Base-by-base conservation (phyloP, 1,139 yeast genomes). In the Nakaseomyces nivariensis region DNA sequence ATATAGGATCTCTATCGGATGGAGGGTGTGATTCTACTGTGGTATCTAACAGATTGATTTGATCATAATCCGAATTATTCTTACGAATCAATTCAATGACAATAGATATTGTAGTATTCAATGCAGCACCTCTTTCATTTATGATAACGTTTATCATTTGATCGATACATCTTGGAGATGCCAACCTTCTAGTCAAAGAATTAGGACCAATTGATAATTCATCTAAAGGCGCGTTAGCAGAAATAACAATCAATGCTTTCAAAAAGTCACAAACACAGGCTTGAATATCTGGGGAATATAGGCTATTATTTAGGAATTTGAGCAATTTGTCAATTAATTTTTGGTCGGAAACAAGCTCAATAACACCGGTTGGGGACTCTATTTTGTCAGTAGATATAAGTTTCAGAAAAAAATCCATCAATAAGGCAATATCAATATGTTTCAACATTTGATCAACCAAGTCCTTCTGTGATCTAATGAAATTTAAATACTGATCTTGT, bases 131-230 rank as follows among this genome's bases (percentile, higher is more conserved):
- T 40, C 69, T 60, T 38, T 95, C 95, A 52, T 77, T 71, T 33
- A 89, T 72, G 86, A 94, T 92, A 56, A 85, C 78, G 26, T 77
- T 68, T 48, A 94, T 82, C 49, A 92, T 73, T 50, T 72, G 72
- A 45, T 74, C 71, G 36, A 82, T 73, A 69, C 85, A 81, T 49
- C 78, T 78, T 46, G 82, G 84, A 51, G 83, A 77, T 7, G 90
- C 97, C 48, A 92, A 75, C 63, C 90, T 90, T 52, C 97, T 75
- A 1, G 96, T 88, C 51, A 92, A 74, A 61, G 86, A 88, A 64
- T 92, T 92, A 17, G 98, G 98, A 0, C 99, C 98, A 56, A 94
- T 89, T 2, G 96, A 86, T 51, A 94, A 82, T 62, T 84, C 89
- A 54, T 70, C 73, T 13, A 71, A 58, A 38, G 81, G 81, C 25